Evolutionary conservation across 306 rosid genomes (phyloP).

Genomic region (Begonia loranthoides): DNA sequence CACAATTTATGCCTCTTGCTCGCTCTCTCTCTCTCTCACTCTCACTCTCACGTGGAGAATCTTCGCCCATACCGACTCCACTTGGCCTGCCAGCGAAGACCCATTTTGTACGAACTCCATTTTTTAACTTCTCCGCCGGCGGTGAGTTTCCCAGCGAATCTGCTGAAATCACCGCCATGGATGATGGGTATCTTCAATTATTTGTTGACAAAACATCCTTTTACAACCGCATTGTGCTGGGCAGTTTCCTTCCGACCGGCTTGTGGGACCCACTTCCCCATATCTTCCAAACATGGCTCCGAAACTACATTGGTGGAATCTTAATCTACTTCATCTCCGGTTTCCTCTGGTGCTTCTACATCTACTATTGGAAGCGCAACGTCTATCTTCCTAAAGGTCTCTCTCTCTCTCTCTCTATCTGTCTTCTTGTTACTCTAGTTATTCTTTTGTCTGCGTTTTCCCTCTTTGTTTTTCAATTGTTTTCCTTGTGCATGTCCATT

Average conservation of each 20-base stretch:
- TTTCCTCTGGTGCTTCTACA: conserved; percentile 62
- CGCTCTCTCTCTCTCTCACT: no score
- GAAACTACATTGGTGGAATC: conserved; percentile 66
- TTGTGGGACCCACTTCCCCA: conserved; percentile 56
- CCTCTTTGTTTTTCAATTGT: background rate
- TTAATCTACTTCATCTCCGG: conserved; percentile 54
- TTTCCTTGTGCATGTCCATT: no score
- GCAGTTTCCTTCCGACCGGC: conserved; percentile 23
- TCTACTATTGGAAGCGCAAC: conserved; percentile 61
- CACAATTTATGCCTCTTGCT: no score
- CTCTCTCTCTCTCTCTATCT: conserved; percentile 2
- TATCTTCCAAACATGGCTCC: conserved; percentile 68
- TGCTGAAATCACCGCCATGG: conserved; percentile 5
- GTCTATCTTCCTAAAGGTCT: conserved; percentile 65
- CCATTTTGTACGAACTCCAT: no score
- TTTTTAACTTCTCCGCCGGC: conserved; percentile 1
- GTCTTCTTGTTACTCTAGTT: background rate
- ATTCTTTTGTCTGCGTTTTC: background rate
- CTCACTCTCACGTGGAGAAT: no score
- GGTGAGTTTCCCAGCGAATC: background rate
- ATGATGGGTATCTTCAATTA: conserved; percentile 8
- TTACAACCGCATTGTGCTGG: conserved; percentile 64
- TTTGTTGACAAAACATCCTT: conserved; percentile 48
- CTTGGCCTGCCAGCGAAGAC: no score
- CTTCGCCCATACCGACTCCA: no score